Base-by-base conservation (phyloP, 2,329 filamentous ascomycete species). In the Phyllosticta citriasiana region DNA sequence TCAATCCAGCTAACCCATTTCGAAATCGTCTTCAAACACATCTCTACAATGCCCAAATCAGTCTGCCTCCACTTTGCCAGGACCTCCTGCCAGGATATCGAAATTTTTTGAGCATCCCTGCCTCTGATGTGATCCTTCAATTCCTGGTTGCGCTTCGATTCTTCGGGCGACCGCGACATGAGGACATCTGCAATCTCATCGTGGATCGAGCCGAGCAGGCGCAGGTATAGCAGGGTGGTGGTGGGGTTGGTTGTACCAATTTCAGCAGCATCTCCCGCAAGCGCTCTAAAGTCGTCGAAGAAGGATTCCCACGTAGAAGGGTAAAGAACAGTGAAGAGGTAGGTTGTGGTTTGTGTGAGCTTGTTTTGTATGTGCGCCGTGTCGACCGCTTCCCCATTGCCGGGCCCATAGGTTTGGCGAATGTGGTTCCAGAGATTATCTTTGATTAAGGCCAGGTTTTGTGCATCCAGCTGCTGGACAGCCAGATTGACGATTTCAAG, bases 1-100 rank as follows among this genome's bases (percentile, higher is more conserved):
- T 97, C 94, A 70, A 95, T 96, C 94, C 94, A 99, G 81, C 91
- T 95, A 63, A 96, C 91, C 93, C 94, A 99, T 73, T 93, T 94
- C 47, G 91, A 91, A 66, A 99, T 85, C n/a, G 91, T 88, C 75
- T 88, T 91, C 59, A 99, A 81, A 67, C 89, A 92, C 81, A 95
- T 86, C 73, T 97, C 91, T 53, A 96, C 82, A 62, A 97, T 82
- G 66, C 88, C 84, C 62, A 85, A 80, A 69, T 83, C 82, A 61
- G 77, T 74, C 68, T 84, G 83, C 66, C 82, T 80, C 82, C 92
- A 97, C 68, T 87, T 84, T 10, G 84, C 81, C 60, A 99, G 81
- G 53, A 99, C 88, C 70, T 96, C 89, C 73, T 94, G 89, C 94
- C 94, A 99, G 3, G 91, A 93, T 63, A 82, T 80, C 53, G 91